phyloP scores from a whole-genome alignment of 2,329 filamentous ascomycete species.

The Alternaria dauci region DNA sequence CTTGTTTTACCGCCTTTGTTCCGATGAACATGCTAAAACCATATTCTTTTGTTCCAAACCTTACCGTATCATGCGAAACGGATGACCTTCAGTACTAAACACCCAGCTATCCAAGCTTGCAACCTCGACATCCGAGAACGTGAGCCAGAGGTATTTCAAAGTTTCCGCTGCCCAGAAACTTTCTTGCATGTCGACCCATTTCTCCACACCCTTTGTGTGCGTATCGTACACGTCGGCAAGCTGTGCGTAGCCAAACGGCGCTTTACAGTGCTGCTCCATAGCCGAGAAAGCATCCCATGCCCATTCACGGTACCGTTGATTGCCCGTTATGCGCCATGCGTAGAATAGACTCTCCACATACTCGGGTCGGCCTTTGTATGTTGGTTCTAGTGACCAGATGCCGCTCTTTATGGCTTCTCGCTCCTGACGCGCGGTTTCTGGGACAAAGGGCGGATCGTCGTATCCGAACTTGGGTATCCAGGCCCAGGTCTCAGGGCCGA shows the following conservation, averaged over 20 bases:
- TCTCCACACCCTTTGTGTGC: constrained; percentile 26
- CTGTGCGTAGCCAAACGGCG: constrained; percentile 51
- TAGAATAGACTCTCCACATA: constrained; percentile 54
- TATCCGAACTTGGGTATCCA: constrained; percentile 52
- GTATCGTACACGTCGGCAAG: constrained; percentile 46
- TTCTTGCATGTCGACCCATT: constrained; percentile 50
- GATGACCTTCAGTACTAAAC: constrained; percentile 56
- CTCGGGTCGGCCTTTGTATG: constrained; percentile 50
- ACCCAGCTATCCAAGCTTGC: constrained; percentile 54
- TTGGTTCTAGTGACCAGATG: constrained; percentile 46
- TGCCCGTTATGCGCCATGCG: constrained; percentile 53
- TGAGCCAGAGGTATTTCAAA: constrained; percentile 54
- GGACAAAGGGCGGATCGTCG: constrained; percentile 40
- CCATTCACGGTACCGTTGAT: constrained; percentile 52
- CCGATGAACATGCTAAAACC: neutral
- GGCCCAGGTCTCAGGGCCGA: constrained; percentile 51
- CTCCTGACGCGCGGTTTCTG: constrained; percentile 37
- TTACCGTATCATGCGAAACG: constrained; percentile 51
- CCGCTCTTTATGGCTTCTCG: constrained; percentile 41
- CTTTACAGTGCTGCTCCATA: constrained; percentile 50
- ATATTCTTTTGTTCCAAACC: neutral
- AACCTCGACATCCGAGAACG: constrained; percentile 47
- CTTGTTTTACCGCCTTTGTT: neutral
- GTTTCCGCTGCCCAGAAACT: constrained; percentile 54
- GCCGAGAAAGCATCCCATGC: constrained; percentile 54